Percentiles rank a stretch among this genome's conserved stretches.
Conservation (phyloP, 2,329 filamentous ascomycete genomes). For the Nannizzia gypsea region DNA sequence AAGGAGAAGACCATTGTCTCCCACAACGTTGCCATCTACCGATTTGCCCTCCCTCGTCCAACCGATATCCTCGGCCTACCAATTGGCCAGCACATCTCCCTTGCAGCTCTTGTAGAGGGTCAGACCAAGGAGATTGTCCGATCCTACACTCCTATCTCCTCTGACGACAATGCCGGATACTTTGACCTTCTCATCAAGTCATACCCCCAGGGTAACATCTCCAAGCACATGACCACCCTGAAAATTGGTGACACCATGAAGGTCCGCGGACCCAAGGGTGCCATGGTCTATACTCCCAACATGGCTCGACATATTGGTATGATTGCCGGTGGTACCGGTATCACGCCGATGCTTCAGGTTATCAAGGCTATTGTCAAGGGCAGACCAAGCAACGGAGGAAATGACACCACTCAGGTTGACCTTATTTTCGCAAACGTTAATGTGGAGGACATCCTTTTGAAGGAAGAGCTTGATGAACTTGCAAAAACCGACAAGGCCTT, state of each 20-base stretch:
- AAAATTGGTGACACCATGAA: slow-evolving; percentile 77
- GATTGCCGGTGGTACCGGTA: slow-evolving; percentile 94
- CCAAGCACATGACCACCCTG: slow-evolving; percentile 75
- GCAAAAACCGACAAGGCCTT: slow-evolving; percentile 67
- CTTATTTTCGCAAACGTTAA: slow-evolving; percentile 97
- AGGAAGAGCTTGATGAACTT: slow-evolving; percentile 77
- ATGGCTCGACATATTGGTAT: slow-evolving; percentile 95
- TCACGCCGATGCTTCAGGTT: slow-evolving; percentile 97
- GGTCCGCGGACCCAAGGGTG: slow-evolving; percentile 88
- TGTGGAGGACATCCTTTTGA: slow-evolving; percentile 79
- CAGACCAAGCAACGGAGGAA: slow-evolving; percentile 50
- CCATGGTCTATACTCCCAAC: slow-evolving; percentile 94
- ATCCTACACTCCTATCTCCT: slow-evolving; percentile 85
- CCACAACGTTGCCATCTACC: slow-evolving; percentile 98
- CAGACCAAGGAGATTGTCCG: slow-evolving; percentile 72
- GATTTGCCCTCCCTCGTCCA: slow-evolving; percentile 69
- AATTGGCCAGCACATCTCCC: slow-evolving; percentile 97
- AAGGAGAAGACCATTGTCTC: slow-evolving; percentile 91
- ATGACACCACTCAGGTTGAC: slow-evolving; percentile 79
- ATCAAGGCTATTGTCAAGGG: slow-evolving; percentile 80
- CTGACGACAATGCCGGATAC: slow-evolving; percentile 77
- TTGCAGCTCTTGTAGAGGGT: slow-evolving; percentile 70
- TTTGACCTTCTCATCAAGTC: slow-evolving; percentile 97
- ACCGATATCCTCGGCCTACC: slow-evolving; percentile 83
- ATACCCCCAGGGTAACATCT: slow-evolving; percentile 96